These are phyloP conservation scores for Penicillium sp. DNA, from an alignment of 2,329 filamentous ascomycete species.

Conservation along the genomic window DNA sequence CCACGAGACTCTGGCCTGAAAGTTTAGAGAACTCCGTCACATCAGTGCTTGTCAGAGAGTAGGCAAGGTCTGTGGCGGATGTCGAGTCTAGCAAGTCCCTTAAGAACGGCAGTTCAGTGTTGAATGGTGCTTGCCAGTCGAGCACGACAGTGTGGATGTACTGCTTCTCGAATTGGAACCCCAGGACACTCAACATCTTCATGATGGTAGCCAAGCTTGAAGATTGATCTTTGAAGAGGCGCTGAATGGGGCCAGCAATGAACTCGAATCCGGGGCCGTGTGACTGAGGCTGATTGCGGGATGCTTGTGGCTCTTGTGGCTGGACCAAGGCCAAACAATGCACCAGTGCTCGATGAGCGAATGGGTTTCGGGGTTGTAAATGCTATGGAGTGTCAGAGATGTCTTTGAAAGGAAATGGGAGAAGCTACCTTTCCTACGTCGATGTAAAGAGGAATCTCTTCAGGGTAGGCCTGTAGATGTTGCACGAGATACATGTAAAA, in stretches of 20 bases:
- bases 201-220: conserved; percentile 33
- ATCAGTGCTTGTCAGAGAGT: conserved; percentile 30
- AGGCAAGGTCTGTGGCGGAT: conserved; percentile 33
- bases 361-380: conserved; percentile 36
- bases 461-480: conserved; percentile 32
- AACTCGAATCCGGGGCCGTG: conserved; percentile 32
- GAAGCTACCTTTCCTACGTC: conserved; percentile 38
- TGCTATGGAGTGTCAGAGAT: conserved; percentile 23
- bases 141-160: conserved; percentile 36
- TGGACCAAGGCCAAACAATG: conserved; percentile 29
- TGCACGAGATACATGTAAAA: conserved; percentile 34
- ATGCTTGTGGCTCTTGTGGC: conserved; percentile 14
- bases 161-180: conserved; percentile 33
- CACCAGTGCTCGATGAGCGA: conserved; percentile 37
- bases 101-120: conserved; percentile 32
- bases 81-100: conserved; percentile 34
- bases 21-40: conserved; percentile 31
- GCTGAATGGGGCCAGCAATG: conserved; percentile 39
- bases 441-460: conserved; percentile 31
- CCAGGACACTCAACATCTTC: conserved; percentile 37
- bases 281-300: conserved; percentile 3
- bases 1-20: conserved; percentile 23
- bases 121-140: conserved; percentile 35
- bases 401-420: background rate
- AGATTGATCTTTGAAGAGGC: conserved; percentile 32